Percentiles rank a stretch among this genome's conserved stretches.
Conservation (phyloP, 768 basidiomycete species). For the Collybiopsis confluens region DNA sequence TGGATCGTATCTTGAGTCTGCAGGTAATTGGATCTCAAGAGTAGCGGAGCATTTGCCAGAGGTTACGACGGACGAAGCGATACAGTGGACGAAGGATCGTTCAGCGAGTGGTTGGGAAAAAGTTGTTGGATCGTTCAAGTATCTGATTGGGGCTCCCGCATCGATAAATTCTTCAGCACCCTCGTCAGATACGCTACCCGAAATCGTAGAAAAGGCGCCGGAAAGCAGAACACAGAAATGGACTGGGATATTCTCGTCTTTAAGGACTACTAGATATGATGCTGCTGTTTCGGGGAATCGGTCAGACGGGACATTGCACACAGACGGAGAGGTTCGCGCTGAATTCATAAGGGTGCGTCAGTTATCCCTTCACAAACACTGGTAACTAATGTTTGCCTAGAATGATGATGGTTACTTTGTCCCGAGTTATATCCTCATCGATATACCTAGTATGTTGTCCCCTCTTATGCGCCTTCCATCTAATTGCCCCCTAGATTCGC, state of each 20-base stretch:
- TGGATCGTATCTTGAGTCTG: constrained; percentile 41
- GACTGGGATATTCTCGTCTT: constrained; percentile 63
- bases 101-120: constrained; percentile 39
- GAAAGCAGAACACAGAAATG: constrained; percentile 21
- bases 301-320: constrained; percentile 42
- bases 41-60: constrained; percentile 38
- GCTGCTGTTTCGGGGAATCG: constrained; percentile 21
- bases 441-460: constrained; percentile 63
- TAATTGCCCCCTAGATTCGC: constrained; percentile 44
- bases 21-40: constrained; percentile 38
- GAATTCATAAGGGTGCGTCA: constrained; percentile 61
- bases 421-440: constrained; percentile 72
- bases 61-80: constrained; percentile 52
- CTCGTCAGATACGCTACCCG: constrained; percentile 20
- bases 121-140: constrained; percentile 59
- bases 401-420: constrained; percentile 75
- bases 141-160: constrained; percentile 62
- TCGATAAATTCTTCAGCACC: constrained; percentile 29
- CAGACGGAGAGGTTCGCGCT: constrained; percentile 79
- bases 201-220: constrained; percentile 23
- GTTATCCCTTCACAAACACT: constrained; percentile 8
- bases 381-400: constrained; percentile 28
- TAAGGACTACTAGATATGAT: constrained; percentile 38
- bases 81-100: constrained; percentile 41
- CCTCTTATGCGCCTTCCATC: constrained; percentile 11